These are phyloP conservation scores for Elsinoe ampelina DNA, from an alignment of 2,329 filamentous ascomycete species.

Conservation along the genomic window DNA sequence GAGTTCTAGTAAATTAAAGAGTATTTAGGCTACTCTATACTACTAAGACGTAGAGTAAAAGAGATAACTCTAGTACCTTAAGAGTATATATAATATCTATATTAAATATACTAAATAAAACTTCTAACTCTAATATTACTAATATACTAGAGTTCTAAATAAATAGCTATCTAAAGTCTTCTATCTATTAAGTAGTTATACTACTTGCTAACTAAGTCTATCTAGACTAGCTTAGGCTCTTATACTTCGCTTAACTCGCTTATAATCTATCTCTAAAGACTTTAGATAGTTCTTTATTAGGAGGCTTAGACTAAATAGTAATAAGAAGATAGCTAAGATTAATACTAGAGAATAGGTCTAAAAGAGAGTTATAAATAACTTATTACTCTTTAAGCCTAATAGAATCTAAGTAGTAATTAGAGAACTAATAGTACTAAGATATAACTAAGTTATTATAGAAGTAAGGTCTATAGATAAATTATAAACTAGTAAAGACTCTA, in stretches of 20 bases:
- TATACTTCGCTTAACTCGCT: conserved; percentile 31
- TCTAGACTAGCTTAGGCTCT: conserved; percentile 34
- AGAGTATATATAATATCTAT: too few species aligned
- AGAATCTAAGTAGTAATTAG: too few species aligned
- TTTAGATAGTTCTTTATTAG: background rate
- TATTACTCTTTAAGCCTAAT: background rate
- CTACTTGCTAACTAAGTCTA: conserved; percentile 41
- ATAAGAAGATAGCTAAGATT: background rate
- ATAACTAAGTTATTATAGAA: too few species aligned
- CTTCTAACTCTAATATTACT: too few species aligned
- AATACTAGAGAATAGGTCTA: background rate
- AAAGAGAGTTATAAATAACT: background rate
- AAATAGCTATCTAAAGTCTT: conserved; percentile 39
- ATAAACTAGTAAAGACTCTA: too few species aligned
- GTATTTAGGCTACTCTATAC: too few species aligned
- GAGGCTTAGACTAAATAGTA: background rate
- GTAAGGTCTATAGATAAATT: too few species aligned
- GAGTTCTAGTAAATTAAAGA: too few species aligned
- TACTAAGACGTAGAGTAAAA: too few species aligned
- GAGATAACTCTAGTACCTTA: too few species aligned
- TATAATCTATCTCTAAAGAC: background rate
- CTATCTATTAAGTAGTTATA: conserved; percentile 41
- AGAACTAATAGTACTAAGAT: too few species aligned
- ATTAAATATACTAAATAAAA: too few species aligned
- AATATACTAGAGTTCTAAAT: conserved; percentile 33